phyloP scores from a whole-genome alignment of 23 red algal genomes.

The Porphyridium purpureum region DNA sequence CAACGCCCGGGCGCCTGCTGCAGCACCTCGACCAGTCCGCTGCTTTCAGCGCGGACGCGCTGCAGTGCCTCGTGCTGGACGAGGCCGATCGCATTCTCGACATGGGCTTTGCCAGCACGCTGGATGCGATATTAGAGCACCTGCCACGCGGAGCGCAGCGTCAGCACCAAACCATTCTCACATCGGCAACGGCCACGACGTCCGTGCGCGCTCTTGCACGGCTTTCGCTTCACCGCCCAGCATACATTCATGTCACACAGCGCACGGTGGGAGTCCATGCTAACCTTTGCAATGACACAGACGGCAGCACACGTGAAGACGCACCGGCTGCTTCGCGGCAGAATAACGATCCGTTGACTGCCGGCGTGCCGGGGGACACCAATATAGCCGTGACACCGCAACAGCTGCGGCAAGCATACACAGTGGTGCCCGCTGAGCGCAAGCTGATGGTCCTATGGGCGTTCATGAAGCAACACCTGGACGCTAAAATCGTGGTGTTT shows the following conservation, averaged over 20 bases:
- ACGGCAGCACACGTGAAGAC: too few species aligned
- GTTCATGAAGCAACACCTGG: slow-evolving; percentile 83
- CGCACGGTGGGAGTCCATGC: neutral
- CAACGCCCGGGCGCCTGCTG: slow-evolving; percentile 81
- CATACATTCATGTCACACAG: slow-evolving; percentile 54
- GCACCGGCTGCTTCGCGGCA: too few species aligned
- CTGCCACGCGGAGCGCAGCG: slow-evolving; percentile 26
- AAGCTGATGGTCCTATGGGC: slow-evolving; percentile 88
- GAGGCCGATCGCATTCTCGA: slow-evolving; percentile 98
- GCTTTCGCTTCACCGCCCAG: slow-evolving; percentile 55
- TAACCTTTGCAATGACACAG: neutral
- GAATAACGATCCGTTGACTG: too few species aligned
- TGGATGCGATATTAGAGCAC: slow-evolving; percentile 86
- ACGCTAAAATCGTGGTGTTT: slow-evolving; percentile 88
- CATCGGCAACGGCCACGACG: slow-evolving; percentile 92
- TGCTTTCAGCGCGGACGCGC: slow-evolving; percentile 34
- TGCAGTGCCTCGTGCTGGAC: slow-evolving; percentile 79
- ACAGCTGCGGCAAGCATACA: slow-evolving; percentile 60
- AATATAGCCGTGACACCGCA: slow-evolving; percentile 28
- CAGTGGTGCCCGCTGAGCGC: slow-evolving; percentile 23
- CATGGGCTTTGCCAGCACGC: slow-evolving; percentile 78
- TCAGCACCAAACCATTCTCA: slow-evolving; percentile 56
- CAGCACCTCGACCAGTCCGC: slow-evolving; percentile 89
- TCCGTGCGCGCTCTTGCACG: slow-evolving; percentile 64
- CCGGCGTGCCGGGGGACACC: neutral